Base-by-base conservation (phyloP, 208 protist species). In the Leishmania braziliensis region DNA sequence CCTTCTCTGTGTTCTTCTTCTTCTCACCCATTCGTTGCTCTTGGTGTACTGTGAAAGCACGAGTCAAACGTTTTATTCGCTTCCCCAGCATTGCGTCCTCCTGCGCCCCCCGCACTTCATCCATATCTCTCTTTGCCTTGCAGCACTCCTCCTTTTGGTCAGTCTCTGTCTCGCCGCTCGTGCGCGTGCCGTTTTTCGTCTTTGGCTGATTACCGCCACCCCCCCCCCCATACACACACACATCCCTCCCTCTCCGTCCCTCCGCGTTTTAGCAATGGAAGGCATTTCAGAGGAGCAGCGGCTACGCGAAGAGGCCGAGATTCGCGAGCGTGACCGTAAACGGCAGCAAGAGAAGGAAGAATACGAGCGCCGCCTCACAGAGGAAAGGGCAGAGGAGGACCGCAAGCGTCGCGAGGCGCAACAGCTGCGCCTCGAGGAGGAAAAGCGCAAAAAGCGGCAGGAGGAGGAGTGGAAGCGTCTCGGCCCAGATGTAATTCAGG, bases 381-480 rank as follows among this genome's bases (percentile, higher is more conserved):
- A 90, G 80, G 93, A 93, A 66, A 80, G 80, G 36, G 90, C 82
- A 10, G 93, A 91, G 80, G 92, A 94, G 73, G 90, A 94, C 66
- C 84, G 88, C 14, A 85, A 86, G 12, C 86, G 87, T 29, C 77
- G 78, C 12, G 94, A 97, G 69, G 91, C 91, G 79, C 85, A 89
- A 73, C 81, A 92, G 77, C 87, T 89, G 26, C 81, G 82, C 53
- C 16, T 93, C 18, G 95, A 98, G 69, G 95, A 97, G 75, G 88
- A 93, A 62, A 83, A 84, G 75, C 85, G 90, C 16, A 89, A 85
- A 10, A 89, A 90, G 58, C 78, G 74, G 43, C 86, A 94, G 73
- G 92, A 95, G 83, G 89, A 96, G 79, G 94, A 98, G 77, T 97
- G 90, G 92, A 92, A 93, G 84, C 83, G 85, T 9, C 90, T 98